Evolutionary conservation across 306 rosid species (phyloP).

Genomic region (Oxytropis ochrocephala): DNA sequence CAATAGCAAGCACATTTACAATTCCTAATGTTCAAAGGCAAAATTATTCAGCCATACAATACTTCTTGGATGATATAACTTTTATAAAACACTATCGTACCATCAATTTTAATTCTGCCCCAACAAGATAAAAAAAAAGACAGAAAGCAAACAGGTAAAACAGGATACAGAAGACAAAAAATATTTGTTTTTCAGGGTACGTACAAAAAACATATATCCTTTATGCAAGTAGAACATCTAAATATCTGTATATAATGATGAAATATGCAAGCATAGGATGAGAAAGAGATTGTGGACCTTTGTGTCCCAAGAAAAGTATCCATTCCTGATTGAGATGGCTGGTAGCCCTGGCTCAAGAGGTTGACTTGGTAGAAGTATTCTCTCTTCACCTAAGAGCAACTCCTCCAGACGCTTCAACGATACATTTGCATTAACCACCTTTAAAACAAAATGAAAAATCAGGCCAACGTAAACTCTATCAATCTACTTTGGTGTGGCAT

Average conservation of each 20-base stretch:
- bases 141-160: slow-evolving; percentile 16
- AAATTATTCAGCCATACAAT: background rate
- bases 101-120: slow-evolving; percentile 9
- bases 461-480: slow-evolving; percentile 13
- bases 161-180: background rate
- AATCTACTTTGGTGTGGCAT: background rate
- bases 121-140: background rate
- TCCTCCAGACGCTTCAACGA: slow-evolving; percentile 87
- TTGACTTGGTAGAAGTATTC: slow-evolving; percentile 80
- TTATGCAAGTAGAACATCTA: slow-evolving; percentile 2
- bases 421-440: slow-evolving; percentile 94
- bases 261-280: background rate
- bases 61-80: background rate
- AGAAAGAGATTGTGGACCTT: slow-evolving; percentile 47
- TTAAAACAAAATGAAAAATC: slow-evolving; percentile 19
- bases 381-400: slow-evolving; percentile 77
- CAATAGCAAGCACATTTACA: slow-evolving; percentile 1
- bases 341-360: slow-evolving; percentile 72
- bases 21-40: background rate
- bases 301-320: slow-evolving; percentile 84
- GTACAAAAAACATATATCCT: background rate
- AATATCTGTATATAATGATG: slow-evolving; percentile 3
- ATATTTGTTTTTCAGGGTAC: slow-evolving; percentile 13
- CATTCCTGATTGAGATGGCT: slow-evolving; percentile 78
- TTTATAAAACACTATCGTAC: background rate